Conservation (phyloP, 495 filamentous ascomycete species). For the Trichoderma gamsii region DNA sequence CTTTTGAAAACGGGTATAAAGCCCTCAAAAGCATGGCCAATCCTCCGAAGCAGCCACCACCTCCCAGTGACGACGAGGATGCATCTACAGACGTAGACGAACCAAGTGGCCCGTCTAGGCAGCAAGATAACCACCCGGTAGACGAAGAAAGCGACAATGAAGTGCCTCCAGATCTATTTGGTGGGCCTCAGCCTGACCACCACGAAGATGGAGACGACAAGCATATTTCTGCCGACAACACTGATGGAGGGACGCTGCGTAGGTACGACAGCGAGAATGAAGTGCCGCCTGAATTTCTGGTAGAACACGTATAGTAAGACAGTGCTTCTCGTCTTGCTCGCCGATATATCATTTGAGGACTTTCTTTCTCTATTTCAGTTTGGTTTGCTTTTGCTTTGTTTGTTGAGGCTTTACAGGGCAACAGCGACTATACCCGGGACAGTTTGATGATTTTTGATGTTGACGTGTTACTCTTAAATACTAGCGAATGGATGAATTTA, state of each 20-base stretch:
- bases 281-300: constrained; percentile 37
- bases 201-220: constrained; percentile 38
- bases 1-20: constrained; percentile 62
- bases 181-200: constrained; percentile 31
- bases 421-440: background rate
- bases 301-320: constrained; percentile 22
- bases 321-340: background rate
- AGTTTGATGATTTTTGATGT: no score
- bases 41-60: constrained; percentile 19
- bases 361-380: background rate
- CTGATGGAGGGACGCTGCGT: constrained; percentile 19
- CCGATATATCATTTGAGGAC: background rate
- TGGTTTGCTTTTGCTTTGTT: background rate
- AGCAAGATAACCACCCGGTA: background rate
- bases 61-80: constrained; percentile 21
- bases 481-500: no score
- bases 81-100: constrained; percentile 18
- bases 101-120: constrained; percentile 10
- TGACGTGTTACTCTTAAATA: no score
- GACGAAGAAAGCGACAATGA: constrained; percentile 22
- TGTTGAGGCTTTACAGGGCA: background rate
- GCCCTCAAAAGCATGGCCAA: constrained; percentile 54
- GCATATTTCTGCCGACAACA: constrained; percentile 37
- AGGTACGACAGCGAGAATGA: constrained; percentile 34
- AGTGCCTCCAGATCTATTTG: constrained; percentile 15